phyloP scores from a whole-genome alignment of 768 basidiomycete genomes.

The Suillus tomentosus region DNA sequence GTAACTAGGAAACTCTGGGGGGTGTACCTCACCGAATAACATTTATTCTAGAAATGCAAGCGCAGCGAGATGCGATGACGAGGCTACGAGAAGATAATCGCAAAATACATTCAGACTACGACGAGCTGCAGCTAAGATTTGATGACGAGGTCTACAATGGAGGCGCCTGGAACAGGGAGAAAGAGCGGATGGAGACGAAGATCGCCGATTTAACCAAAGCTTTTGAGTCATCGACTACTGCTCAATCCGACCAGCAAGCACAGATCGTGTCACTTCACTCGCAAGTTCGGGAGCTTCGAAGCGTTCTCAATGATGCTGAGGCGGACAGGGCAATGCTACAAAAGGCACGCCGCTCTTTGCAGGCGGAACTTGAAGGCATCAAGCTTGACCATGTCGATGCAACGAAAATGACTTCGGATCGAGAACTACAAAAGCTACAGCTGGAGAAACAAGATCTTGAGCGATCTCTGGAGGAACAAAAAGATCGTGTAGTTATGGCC shows the following conservation, averaged over 20 bases:
- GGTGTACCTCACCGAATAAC: neutral
- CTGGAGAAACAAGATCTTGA: conserved; percentile 84
- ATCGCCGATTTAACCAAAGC: conserved; percentile 74
- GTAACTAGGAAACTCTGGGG: conserved; percentile 11
- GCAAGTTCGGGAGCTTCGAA: conserved; percentile 81
- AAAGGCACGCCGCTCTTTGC: conserved; percentile 78
- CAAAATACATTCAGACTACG: conserved; percentile 74
- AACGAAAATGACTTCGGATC: conserved; percentile 67
- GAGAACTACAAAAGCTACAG: conserved; percentile 72
- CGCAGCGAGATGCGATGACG: conserved; percentile 74
- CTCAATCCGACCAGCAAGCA: conserved; percentile 78
- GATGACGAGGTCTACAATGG: conserved; percentile 80
- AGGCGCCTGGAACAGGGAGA: conserved; percentile 85
- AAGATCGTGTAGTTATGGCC: conserved; percentile 70
- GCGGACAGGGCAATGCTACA: conserved; percentile 77
- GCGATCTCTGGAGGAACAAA: conserved; percentile 74
- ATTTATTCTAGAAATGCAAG: conserved; percentile 60
- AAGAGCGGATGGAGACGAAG: conserved; percentile 83
- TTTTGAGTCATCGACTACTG: conserved; percentile 69
- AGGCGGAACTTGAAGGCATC: conserved; percentile 79
- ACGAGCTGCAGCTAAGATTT: conserved; percentile 70
- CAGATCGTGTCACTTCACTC: conserved; percentile 85
- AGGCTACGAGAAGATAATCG: conserved; percentile 80
- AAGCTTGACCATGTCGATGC: conserved; percentile 75
- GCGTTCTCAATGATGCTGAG: conserved; percentile 83